Evolutionary conservation across 495 filamentous ascomycete species (phyloP), one percentile per base, ranked within the genome.

Genomic region (Xylaria longipes): DNA sequence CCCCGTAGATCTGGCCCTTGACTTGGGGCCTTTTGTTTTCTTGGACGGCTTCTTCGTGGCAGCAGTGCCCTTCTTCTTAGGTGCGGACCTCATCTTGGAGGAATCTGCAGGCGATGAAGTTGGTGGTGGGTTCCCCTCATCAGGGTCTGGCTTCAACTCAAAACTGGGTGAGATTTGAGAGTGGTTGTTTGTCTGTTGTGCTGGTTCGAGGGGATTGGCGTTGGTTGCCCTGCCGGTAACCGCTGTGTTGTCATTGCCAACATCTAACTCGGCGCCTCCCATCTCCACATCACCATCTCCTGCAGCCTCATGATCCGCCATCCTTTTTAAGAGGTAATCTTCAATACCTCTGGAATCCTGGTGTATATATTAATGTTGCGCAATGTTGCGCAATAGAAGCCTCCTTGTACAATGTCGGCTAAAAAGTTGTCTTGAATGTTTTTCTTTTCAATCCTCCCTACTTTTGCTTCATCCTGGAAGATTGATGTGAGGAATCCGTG

Each of bases 21-120:
- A 69, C 20, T 78, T 78, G 22, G 75, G 71, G 5, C 71, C 70
- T 56, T 80, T 81, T 31, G 58, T 39, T 41, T 72, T 76, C 56
- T 68, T 78, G 4, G 78, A 73, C 0, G 73, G 74, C 73, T 84
- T 85, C 27, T 79, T 75, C 6, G 68, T 64, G 8, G 82, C 77
- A 2, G 83, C 83, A 0, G 82, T 85, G 65, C 83, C 82, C 66
- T 84, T 85, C 76, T 81, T 85, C 68, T 81, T 84, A 20, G 81
- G 58, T 27, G 76, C 73, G 1, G 77, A 67, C 65, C 48, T 77
- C 77, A 79, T 79, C 73, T 72, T 79, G 39, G 29, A 41, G 1
- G 75, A 73, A 39, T 50, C 71, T 41, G 62, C 54, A 15, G 73
- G 71, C 8, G 75, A 68, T 20, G 73, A 70, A 25, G 76, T 57